These are phyloP conservation scores for Trypanosoma grayi DNA, from an alignment of 208 protist genomes.

Conservation along the genomic window DNA sequence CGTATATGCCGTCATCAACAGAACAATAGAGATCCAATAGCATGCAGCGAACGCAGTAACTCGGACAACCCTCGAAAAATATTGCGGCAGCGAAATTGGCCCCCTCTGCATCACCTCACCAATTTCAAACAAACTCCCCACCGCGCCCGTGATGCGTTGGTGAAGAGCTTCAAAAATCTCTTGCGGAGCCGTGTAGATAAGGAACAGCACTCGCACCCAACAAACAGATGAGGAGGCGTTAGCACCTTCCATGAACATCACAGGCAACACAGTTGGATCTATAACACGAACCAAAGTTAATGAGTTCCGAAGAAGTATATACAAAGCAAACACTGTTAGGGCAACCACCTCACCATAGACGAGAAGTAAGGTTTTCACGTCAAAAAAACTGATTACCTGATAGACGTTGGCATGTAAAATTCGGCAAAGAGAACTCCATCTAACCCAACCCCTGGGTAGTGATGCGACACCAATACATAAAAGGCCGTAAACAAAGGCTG, in stretches of 20 bases:
- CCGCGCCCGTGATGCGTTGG: neutral
- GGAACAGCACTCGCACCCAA: constrained; percentile 6
- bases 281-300: neutral
- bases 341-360: constrained; percentile 10
- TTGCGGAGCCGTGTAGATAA: constrained; percentile 3
- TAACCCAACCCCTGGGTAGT: constrained; percentile 6
- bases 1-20: constrained; percentile 6
- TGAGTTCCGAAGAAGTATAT: constrained; percentile 6
- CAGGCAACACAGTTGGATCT: neutral
- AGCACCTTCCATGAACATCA: neutral
- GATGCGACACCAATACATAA: neutral
- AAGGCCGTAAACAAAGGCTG: constrained; percentile 1
- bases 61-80: constrained; percentile 13
- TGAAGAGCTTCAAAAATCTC: neutral
- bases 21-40: constrained; percentile 8
- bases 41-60: constrained; percentile 14
- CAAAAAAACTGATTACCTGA: constrained; percentile 4
- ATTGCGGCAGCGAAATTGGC: neutral
- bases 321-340: neutral
- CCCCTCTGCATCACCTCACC: neutral
- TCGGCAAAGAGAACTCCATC: constrained; percentile 11
- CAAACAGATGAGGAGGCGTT: neutral
- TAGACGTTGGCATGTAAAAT: neutral
- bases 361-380: constrained; percentile 3
- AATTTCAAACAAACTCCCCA: constrained; percentile 19